Evolutionary conservation across 768 basidiomycete genomes (phyloP).

Genomic region (Tulasnella sp.): DNA sequence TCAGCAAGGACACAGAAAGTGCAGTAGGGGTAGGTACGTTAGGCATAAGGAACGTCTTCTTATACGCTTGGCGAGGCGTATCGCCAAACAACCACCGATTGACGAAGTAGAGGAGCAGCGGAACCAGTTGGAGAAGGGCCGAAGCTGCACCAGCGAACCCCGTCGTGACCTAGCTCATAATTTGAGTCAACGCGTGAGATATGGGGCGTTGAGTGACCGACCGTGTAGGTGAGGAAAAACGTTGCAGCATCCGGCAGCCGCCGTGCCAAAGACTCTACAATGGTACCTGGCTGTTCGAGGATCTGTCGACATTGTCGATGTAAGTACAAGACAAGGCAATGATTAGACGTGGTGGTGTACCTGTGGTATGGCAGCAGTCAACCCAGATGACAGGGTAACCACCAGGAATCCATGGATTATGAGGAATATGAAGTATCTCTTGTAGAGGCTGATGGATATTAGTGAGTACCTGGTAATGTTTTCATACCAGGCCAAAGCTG

Average conservation of each 20-base stretch:
- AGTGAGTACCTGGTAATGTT: conserved; percentile 55
- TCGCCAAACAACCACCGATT: conserved; percentile 53
- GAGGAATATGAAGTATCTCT: conserved; percentile 57
- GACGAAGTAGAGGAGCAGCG: conserved; percentile 45
- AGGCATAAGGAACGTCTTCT: conserved; percentile 41
- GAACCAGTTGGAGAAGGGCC: conserved; percentile 37
- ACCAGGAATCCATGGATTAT: conserved; percentile 60
- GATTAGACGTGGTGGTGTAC: conserved; percentile 23
- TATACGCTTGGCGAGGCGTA: conserved; percentile 52
- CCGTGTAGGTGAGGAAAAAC: conserved; percentile 53
- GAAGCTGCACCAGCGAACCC: conserved; percentile 41
- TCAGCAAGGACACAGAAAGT: not conserved
- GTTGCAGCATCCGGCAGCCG: conserved; percentile 45
- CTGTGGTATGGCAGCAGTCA: conserved; percentile 32
- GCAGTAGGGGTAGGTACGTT: conserved; percentile 25
- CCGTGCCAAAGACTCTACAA: conserved; percentile 34
- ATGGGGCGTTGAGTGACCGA: conserved; percentile 23
- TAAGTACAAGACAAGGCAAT: not conserved
- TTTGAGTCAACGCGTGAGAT: not conserved
- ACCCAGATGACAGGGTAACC: conserved; percentile 49
- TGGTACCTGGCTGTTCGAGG: conserved; percentile 33
- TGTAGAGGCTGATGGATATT: conserved; percentile 60
- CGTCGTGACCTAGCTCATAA: conserved; percentile 32
- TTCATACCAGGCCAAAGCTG: conserved; percentile 51
- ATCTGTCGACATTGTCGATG: conserved; percentile 24